A percentile compares a stretch with the other conserved stretches of the same genome.
Evolutionary conservation across 2,329 filamentous ascomycete genomes (phyloP).

Genomic region (Penicillium sp.): DNA sequence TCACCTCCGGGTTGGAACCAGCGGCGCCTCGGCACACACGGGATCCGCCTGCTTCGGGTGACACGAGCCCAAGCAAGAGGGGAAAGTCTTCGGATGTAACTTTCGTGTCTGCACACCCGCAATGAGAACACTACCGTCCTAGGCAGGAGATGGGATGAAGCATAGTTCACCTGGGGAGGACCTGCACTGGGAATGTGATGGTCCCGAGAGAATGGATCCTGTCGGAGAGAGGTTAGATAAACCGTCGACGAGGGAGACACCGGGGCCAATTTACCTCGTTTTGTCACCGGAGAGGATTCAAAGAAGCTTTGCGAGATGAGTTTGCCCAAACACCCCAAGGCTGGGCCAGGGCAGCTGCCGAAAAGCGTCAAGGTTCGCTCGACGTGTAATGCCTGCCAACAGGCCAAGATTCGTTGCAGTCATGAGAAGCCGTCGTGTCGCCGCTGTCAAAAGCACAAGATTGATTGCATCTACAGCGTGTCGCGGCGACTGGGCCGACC

Average conservation of each 20-base stretch:
- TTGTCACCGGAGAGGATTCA: no score
- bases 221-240: conserved; percentile 5
- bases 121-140: not conserved
- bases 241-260: not conserved
- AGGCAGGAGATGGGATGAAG: conserved; percentile 1
- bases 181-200: conserved; percentile 1
- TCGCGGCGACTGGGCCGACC: conserved; percentile 33
- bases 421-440: conserved; percentile 34
- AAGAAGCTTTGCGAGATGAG: conserved; percentile 1
- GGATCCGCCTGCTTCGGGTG: conserved; percentile 4
- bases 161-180: not conserved
- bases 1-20: not conserved
- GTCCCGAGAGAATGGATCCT: not conserved
- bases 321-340: conserved; percentile 1
- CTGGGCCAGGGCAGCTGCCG: conserved; percentile 16
- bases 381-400: conserved; percentile 38
- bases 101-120: not conserved
- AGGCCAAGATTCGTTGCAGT: conserved; percentile 36
- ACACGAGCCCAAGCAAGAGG: conserved; percentile 1
- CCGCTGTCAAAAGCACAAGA: conserved; percentile 32
- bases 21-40: not conserved
- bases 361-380: conserved; percentile 35
- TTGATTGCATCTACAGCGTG: conserved; percentile 34
- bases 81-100: conserved; percentile 6
- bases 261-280: not conserved